Base-by-base conservation (phyloP, 768 basidiomycete genomes). In the Russula emetica region DNA sequence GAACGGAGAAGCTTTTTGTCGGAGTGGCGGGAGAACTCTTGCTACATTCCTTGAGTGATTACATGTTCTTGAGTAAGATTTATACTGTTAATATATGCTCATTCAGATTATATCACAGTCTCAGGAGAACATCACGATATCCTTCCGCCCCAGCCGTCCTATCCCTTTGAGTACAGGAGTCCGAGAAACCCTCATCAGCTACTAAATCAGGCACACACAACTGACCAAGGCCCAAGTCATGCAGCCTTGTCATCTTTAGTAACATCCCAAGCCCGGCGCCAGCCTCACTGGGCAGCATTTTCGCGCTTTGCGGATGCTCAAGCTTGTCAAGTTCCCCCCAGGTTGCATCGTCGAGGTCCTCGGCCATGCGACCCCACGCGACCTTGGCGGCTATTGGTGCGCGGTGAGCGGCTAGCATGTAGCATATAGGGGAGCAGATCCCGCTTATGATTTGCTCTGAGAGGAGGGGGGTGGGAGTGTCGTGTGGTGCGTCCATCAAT, bases 391-490 rank as follows among this genome's bases (percentile, higher is more conserved):
- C 84, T 0, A 74, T 76, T 0, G 87, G 86, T 68, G 84, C 84
- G 70, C 80, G 81, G 74, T 84, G 85, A 0, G 83, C 83, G 8
- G 89, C 87, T 45, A 89, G 75, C 28, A 90, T 80, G 72, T 91
- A 92, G 74, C 90, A 92, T 36, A 92, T 74, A 0, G 87, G 80
- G 0, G 90, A 92, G 70, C 90, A 92, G 61, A 92, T 75, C 2
- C 90, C 90, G 66, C 90, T 92, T 55, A 92, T 80, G 59, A 79
- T 75, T 67, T 90, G 89, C 70, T 92, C 90, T 22, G 79, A 77
- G 49, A 71, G 68, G 30, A 85, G 78, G 66, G 76, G 76, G 0
- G 79, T 77, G 9, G 78, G 73, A n/a, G 69, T 80, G 28, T 84
- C 80, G 3, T 81, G 80, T 1, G 91, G 77, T 1, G 77, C 72